Base-by-base conservation (phyloP, 768 basidiomycete species). In the Russula foetens region DNA sequence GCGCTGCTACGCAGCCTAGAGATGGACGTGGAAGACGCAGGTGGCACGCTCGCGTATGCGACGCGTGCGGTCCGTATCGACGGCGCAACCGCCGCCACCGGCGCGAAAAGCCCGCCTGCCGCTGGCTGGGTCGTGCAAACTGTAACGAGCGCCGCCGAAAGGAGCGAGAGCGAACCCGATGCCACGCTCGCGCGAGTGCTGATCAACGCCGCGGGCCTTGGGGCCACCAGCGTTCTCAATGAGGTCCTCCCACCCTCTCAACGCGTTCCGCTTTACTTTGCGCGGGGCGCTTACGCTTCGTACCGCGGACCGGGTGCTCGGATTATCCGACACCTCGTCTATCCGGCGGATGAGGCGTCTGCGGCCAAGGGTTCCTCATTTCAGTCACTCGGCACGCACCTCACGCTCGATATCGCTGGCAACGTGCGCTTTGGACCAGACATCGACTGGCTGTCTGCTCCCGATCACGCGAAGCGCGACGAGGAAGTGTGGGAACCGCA, bases 341-440 rank as follows among this genome's bases (percentile, higher is more conserved):
- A 99, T 74, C 95, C 96, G 2, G 94, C 90, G 63, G 94, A 96
- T 4, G 79, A 83, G 55, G 81, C 78, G 11, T 81, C 76, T 41
- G 79, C 77, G 59, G 77, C 74, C 4, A 80, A 86, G 53, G 79
- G 56, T 26, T 50, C 60, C 53, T 63, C 83, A 7, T 90, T 96
- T 69, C 86, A 90, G 61, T 89, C 90, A 3, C 78, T 98, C 7
- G 96, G 97, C 3, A 95, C 93, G 12, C 97, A 98, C 74, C 77
- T 98, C 26, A 93, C 92, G 28, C 74, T 98, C 45, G 92, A 94
- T 71, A 69, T 98, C 62, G 80, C 86, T 50, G 89, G 90, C 0
- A 87, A 88, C 62, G 80, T 98, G 54, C 82, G 84, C 31, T 98
- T 98, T 71, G 96, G 96, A 0, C 96, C 96, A 5, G 92, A 98